Percentiles rank a stretch among this genome's conserved stretches.
Evolutionary conservation across 768 basidiomycete species (phyloP).

Genomic region (Austroboletus eburneus): DNA sequence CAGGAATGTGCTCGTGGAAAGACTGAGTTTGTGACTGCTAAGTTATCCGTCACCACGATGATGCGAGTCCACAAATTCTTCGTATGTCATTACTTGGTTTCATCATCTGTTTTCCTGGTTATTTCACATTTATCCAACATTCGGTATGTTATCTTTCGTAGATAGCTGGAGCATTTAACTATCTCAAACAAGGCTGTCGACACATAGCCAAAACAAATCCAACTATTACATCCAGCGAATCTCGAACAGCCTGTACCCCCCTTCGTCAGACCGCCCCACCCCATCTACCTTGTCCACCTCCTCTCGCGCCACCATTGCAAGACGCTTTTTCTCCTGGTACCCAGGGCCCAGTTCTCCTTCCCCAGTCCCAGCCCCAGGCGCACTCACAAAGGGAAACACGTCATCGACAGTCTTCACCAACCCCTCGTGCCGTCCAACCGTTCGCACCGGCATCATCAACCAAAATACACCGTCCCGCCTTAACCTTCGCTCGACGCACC

Average conservation of each 20-base stretch:
- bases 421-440: conserved; percentile 58
- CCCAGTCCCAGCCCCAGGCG: too few species aligned
- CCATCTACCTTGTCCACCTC: conserved; percentile 48
- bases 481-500: conserved; percentile 54
- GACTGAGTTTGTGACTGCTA: too few species aligned
- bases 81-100: too few species aligned
- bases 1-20: too few species aligned
- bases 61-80: too few species aligned
- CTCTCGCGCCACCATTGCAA: conserved; percentile 47
- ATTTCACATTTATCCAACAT: too few species aligned
- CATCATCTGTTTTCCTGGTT: too few species aligned
- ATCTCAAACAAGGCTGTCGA: too few species aligned
- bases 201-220: background rate
- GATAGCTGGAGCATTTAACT: background rate
- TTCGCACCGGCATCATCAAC: conserved; percentile 68
- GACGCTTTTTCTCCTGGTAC: conserved; percentile 13
- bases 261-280: conserved; percentile 66
- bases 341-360: background rate
- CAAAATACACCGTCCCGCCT: conserved; percentile 53
- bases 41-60: too few species aligned
- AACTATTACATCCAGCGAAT: conserved; percentile 56
- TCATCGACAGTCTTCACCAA: conserved; percentile 53
- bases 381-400: conserved; percentile 38
- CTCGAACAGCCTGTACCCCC: conserved; percentile 62
- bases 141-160: too few species aligned